These are phyloP conservation scores for Beauveria caledonica DNA, from an alignment of 2,329 filamentous ascomycete species.

Conservation along the genomic window DNA sequence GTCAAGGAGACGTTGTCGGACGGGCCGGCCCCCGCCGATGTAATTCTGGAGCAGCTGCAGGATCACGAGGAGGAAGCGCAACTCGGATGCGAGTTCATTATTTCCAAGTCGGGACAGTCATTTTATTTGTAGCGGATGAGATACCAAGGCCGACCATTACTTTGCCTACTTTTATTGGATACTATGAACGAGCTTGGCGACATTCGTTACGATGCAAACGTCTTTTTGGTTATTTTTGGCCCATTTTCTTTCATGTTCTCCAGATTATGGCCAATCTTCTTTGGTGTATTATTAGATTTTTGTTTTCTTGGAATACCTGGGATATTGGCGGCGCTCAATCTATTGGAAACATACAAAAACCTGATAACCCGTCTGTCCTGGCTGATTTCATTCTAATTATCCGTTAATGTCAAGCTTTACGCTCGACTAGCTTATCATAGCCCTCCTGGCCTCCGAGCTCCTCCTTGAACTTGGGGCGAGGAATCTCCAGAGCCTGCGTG, in stretches of 20 bases:
- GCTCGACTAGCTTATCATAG: constrained; percentile 39
- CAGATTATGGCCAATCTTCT: no score
- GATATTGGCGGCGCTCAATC: not conserved
- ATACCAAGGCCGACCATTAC: constrained; percentile 13
- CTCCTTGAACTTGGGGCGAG: constrained; percentile 49
- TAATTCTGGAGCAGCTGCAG: constrained; percentile 61
- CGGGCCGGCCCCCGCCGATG: constrained; percentile 53
- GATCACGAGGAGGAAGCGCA: constrained; percentile 56
- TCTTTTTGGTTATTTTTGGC: not conserved
- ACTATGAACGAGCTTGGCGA: not conserved
- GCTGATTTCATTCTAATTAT: no score
- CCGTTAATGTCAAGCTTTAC: not conserved
- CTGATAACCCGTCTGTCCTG: no score
- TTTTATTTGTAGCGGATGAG: constrained; percentile 34
- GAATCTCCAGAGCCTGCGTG: constrained; percentile 64
- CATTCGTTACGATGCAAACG: not conserved
- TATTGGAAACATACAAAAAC: not conserved
- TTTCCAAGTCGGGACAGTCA: constrained; percentile 59
- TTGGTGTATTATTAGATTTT: not conserved
- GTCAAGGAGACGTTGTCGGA: constrained; percentile 81
- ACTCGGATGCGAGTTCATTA: constrained; percentile 72
- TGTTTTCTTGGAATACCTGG: not conserved
- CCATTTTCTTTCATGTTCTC: not conserved
- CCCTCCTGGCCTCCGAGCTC: constrained; percentile 46
- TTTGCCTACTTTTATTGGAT: not conserved